phyloP scores from a whole-genome alignment of 495 filamentous ascomycete genomes.

The Penicillium steckii region DNA sequence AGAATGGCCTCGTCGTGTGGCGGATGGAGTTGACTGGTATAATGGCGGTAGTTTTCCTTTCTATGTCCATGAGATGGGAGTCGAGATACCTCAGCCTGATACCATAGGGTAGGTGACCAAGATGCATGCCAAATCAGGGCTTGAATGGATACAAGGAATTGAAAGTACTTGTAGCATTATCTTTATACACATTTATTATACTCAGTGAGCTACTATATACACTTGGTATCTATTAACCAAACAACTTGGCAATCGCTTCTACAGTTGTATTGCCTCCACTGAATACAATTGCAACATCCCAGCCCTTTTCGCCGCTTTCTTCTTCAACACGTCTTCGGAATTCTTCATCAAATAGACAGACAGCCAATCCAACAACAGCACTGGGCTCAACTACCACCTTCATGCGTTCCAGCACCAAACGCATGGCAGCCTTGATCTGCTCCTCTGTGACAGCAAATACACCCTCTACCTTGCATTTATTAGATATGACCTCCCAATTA shows the following conservation, averaged over 20 bases:
- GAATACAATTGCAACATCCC: conserved; percentile 86
- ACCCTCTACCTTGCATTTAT: conserved; percentile 64
- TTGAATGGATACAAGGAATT: too few relatives aligned
- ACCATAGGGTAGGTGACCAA: too few relatives aligned
- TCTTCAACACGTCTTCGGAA: conserved; percentile 69
- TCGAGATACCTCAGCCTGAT: conserved; percentile 16
- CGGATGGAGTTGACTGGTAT: conserved; percentile 29
- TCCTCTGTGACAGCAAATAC: conserved; percentile 79
- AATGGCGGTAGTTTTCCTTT: conserved; percentile 35
- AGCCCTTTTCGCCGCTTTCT: conserved; percentile 70
- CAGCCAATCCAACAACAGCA: conserved; percentile 80
- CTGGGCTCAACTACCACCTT: conserved; percentile 93
- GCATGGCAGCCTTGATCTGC: conserved; percentile 76
- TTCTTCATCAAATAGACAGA: conserved; percentile 79
- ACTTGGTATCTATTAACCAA: conserved; percentile 18
- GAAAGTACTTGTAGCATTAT: too few relatives aligned
- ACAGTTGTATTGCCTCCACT: conserved; percentile 90
- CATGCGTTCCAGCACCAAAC: conserved; percentile 80
- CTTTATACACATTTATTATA: neutral
- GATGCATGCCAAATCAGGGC: too few relatives aligned
- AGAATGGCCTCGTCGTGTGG: conserved; percentile 39
- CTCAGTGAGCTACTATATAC: neutral
- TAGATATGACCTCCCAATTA: conserved; percentile 80
- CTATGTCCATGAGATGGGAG: conserved; percentile 18
- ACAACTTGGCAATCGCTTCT: conserved; percentile 60